Evolutionary conservation across 371 early-diverging fungal genomes (phyloP), one percentile per base, ranked within the genome.

Genomic region (Paraphysoderma sedebokerense): DNA sequence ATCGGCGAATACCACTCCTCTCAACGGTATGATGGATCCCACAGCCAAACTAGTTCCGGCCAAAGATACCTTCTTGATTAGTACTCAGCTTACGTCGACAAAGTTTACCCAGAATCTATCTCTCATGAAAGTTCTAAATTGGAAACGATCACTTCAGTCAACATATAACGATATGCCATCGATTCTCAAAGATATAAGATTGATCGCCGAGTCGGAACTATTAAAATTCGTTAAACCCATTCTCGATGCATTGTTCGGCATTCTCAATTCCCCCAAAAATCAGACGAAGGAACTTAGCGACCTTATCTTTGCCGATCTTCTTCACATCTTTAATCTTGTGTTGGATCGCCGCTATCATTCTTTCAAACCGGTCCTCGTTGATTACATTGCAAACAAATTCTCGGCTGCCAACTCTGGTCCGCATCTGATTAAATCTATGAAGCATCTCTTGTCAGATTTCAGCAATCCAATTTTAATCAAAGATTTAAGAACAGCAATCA

Each of bases 151-250:
- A 40, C 56, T 58, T 24, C 48, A 35, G 11, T 38, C 42, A 3
- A 19, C 46, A 17, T 19, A 11, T 20, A 56, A 57, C 6, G 67
- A 70, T 24, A 50, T 83, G n/a, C 46, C 63, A 1, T 44, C 54
- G 0, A 63, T 80, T 1, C 51, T 82, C 38, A 66, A 67, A 51
- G 70, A 81, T 39, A 76, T 80, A 44, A 70, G 67, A 0, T 66
- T 72, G 56, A 69, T 82, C 17, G 75, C 74, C 23, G 79, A 79
- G 47, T 55, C 72, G 27, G 82, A 85, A 52, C 68, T 81, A 7
- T 76, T 78, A 23, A 81, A 80, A 53, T 82, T 81, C 46, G 49
- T 79, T 35, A 66, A 63, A 3, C 67, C 70, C 30, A 74, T 81
- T 7, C 63, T 84, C 56, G 76, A 76, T 51, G 72, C 72, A 1